Base-by-base conservation (phyloP, 1,284 basidiomycete species). In the Apiotrichum gracile region DNA sequence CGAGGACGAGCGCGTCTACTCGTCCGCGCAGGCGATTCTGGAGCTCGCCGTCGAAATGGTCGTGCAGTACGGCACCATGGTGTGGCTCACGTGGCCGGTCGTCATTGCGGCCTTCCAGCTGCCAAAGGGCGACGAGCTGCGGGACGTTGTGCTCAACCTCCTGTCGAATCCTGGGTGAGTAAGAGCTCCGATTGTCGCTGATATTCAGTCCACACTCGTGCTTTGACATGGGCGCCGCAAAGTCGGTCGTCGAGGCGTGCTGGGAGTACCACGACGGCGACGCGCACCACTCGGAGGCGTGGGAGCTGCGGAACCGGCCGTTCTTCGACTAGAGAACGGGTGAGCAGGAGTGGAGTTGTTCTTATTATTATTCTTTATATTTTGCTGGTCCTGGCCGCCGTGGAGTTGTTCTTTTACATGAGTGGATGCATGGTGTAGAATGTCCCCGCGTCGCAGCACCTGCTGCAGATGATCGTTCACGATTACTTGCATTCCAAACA, bases 21-120 rank as follows among this genome's bases (percentile, higher is more conserved):
- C 47, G 2, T 53, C 61, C 10, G 58, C 56, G 5, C 42, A 40
- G 24, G 64, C 64, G 12, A 69, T 72, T 26, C 61, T 72, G n/a
- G 68, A 70, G 51, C 58, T 72, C 19, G 63, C 61, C 7, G 64
- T 55, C 29, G 69, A 69, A 52, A 54, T 65, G 43, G 47, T 69
- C 37, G 52, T 61, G 25, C 34, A 54, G 33, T 69, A 65, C 49
- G 62, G 64, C 2, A 56, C 59, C 33, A 64, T 70, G 40, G 64
- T 64, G 21, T 67, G 55, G 69, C 46, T 72, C 9, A 70, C 69
- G 13, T 70, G 68, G 68, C 69, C 69, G 2, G 64, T 70, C 33
- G 40, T 70, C 13, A 65, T 70, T 34, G 67, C 68, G n/a, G 68
- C 61, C 4, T 64, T 68, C 53, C 62, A 69, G 40, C 60, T 72